Base-by-base conservation (phyloP, 148 eudicot species). In the Diospyros kaki region DNA sequence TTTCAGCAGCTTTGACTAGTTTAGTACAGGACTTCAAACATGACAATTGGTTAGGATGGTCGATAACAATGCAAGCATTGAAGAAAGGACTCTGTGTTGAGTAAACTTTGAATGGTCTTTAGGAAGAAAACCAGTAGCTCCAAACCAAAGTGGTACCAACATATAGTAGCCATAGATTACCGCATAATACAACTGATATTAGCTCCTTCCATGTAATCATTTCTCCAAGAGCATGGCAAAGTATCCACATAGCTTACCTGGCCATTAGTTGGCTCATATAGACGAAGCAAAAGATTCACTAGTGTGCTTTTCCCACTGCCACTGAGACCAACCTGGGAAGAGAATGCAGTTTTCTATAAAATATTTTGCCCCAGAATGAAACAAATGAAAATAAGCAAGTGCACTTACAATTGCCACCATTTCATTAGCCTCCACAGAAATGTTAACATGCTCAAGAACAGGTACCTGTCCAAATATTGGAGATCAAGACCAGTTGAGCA, bases 221-320 rank as follows among this genome's bases (percentile, higher is more conserved):
- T 60, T 60, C 43, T 13, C 55, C 66, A 60, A 72, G 54, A 52
- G 58, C 42, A 60, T 43, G 18, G 7, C 40, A 38, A 52, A 38
- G 45, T 69, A 12, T 39, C 51, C 11, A 52, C 72, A 69, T 39
- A 38, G 59, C 59, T 18, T 76, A 87, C 90, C 86, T 84, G 81
- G 61, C 90, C 90, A 6, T 77, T 69, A 15, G 83, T 78, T 71
- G 86, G 87, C 58, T 84, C 84, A 72, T 84, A 87, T 17, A 87
- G 82, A 78, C 87, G 81, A 48, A 87, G 90, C 81, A 87, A 74
- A 41, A 87, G 84, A 81, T 87, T 81, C 51, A 84, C 75, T 63
- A 87, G 72, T 54, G 87, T 84, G 86, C 90, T 87, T 78, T 87
- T 87, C 55, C 90, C 90, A 42, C 87, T 82, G 58, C 90, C 87